Evolutionary conservation across 306 rosid species (phyloP), one percentile per base, ranked within the genome.

Genomic region (Glycine latifolia): DNA sequence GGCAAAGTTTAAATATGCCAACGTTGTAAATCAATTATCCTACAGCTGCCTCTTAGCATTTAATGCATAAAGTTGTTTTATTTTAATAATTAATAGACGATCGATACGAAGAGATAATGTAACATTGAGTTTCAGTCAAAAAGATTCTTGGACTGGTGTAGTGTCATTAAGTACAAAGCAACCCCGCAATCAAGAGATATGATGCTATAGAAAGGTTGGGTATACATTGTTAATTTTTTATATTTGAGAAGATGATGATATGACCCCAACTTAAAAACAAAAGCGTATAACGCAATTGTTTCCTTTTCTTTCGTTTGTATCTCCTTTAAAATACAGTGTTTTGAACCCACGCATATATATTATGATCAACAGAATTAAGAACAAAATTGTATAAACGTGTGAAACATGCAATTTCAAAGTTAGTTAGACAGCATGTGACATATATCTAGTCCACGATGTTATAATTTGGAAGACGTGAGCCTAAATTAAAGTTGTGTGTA

Each of bases 41-140:
- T 16, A 82, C 3, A 48, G 3, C 65, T 39, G n/a, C 73, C 67
- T 70, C 41, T 70, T 15, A 16, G 41, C 73, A 62, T 81, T 43
- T 43, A 9, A 8, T 17, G 11, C 5, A 56, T 16, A 69, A 70
- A 69, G 86, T 60, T 39, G 60, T 50, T 68, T 8, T 68, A 68
- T 54, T 41, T 63, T 53, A 75, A 33, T 58, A 56, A 53, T 68
- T 58, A 59, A 82, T 49, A 49, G 59, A 69, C 82, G 43, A 58
- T 48, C 48, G 2, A 55, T 35, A 55, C 75, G 70, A 76, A 55
- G 62, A 44, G 76, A 47, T 67, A 75, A 46, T 58, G 17, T 16
- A 26, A 16, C 39, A 49, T 10, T 58, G 17, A 68, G 59, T 39
- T 59, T 63, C 68, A 41, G 82, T 82, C 86, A 76, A 76, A 82